Evolutionary conservation across 768 basidiomycete species (phyloP), one percentile per base, ranked within the genome.

Genomic region (Termitomyces sp.): DNA sequence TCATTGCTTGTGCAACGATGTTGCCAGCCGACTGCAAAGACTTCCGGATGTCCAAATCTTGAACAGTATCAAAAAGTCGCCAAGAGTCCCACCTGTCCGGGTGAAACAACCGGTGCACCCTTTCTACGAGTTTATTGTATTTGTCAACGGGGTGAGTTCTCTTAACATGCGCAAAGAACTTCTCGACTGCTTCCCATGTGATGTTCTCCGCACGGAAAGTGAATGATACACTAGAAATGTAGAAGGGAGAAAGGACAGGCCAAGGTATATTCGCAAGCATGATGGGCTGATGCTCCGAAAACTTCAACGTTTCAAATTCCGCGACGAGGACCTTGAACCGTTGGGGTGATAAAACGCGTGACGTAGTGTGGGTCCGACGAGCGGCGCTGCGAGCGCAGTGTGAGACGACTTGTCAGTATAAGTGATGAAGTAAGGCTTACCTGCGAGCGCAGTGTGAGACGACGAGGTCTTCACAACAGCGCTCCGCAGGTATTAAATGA

Each of bases 281-380:
- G 47, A 65, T 55, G 15, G 65, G 68, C 41, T 61, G 55, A 24
- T 49, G 33, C 53, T 69, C 66, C 15, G 67, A 65, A 55, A 68
- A 67, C 48, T 62, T 65, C 46, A 54, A 44, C 16, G 42, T 54
- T 16, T 66, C 63, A 24, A 62, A 60, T 26, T 62, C 59, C 13
- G 34, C 39, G 37, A 56, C 16, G 41, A 59, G 34, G 26, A 28
- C 1, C 16, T 22, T 20, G 44, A 62, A 62, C 39, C 61, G 51
- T 39, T 39, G n/a, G n/a, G n/a, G n/a, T n/a, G n/a, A n/a, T n/a
- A n/a, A n/a, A n/a, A n/a, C n/a, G n/a, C n/a, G n/a, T n/a, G n/a
- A n/a, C n/a, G n/a, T n/a, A n/a, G n/a, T n/a, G n/a, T n/a, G n/a
- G n/a, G n/a, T n/a, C n/a, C n/a, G n/a, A n/a, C n/a, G n/a, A n/a